These are phyloP conservation scores for Zasmidium angulare DNA, from an alignment of 2,329 filamentous ascomycete genomes.

Conservation along the genomic window DNA sequence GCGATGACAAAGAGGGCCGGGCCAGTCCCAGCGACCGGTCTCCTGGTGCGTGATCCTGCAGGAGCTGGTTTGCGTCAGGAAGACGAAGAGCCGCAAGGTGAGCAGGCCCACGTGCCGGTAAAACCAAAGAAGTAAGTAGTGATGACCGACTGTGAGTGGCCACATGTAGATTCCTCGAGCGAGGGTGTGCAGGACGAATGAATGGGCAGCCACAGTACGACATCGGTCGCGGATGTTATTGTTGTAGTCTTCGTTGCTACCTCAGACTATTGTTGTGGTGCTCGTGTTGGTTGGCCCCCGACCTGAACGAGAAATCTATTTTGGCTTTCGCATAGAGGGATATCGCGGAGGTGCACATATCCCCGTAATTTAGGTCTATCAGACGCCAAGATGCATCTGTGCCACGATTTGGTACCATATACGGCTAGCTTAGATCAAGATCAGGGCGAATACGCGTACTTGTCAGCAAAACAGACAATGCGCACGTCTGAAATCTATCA, in stretches of 20 bases:
- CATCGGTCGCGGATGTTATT: not conserved
- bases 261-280: too few relatives aligned
- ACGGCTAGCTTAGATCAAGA: too few relatives aligned
- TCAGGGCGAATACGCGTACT: too few relatives aligned
- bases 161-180: not conserved
- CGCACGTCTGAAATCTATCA: too few relatives aligned
- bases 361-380: too few relatives aligned
- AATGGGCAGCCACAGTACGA: not conserved
- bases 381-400: too few relatives aligned
- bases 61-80: not conserved
- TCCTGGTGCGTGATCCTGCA: not conserved
- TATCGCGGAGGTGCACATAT: too few relatives aligned
- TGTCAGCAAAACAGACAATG: too few relatives aligned
- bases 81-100: not conserved
- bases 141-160: not conserved
- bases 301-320: not conserved
- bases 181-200: not conserved
- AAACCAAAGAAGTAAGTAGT: not conserved
- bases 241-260: not conserved
- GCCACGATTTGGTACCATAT: too few relatives aligned
- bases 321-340: too few relatives aligned
- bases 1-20: not conserved
- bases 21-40: not conserved
- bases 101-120: not conserved
- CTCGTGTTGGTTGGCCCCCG: not conserved